Evolutionary conservation across 352 stramenopile species (phyloP).

Genomic region (Saprolegnia diclina): DNA sequence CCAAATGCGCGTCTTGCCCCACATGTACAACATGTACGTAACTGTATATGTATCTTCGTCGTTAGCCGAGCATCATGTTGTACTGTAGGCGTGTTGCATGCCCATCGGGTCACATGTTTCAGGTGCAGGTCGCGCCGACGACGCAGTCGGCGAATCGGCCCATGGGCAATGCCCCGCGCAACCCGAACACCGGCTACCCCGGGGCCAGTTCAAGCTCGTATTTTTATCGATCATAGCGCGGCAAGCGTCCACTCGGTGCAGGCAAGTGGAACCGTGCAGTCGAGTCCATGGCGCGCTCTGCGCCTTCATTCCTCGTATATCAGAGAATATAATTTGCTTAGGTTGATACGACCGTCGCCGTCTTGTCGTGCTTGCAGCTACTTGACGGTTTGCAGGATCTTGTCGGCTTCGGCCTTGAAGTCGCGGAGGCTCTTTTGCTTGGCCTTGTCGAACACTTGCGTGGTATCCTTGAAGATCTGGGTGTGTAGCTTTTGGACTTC

Average conservation of each 20-base stretch:
- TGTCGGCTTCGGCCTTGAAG: slow-evolving; percentile 20
- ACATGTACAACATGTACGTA: slow-evolving; percentile 88
- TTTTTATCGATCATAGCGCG: slow-evolving; percentile 14
- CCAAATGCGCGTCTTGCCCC: slow-evolving; percentile 78
- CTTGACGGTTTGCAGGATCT: slow-evolving; percentile 16
- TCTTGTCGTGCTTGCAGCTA: background rate
- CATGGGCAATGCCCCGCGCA: background rate
- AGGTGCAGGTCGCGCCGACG: slow-evolving; percentile 61
- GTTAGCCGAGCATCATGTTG: background rate
- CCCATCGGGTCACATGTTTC: slow-evolving; percentile 79
- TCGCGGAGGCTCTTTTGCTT: slow-evolving; percentile 24
- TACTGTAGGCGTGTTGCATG: slow-evolving; percentile 62
- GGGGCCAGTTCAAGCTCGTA: slow-evolving; percentile 12
- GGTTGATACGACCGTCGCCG: background rate
- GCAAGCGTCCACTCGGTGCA: background rate
- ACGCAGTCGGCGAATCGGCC: slow-evolving; percentile 8
- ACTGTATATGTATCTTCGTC: background rate
- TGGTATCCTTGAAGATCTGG: slow-evolving; percentile 10
- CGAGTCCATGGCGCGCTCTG: background rate
- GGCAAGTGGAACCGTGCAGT: too few relatives aligned
- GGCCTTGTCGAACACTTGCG: slow-evolving; percentile 15
- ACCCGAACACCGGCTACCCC: slow-evolving; percentile 19
- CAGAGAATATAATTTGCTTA: slow-evolving; percentile 19
- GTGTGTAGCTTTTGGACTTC: slow-evolving; percentile 3
- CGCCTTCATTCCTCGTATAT: slow-evolving; percentile 3